Percentiles rank a stretch among this genome's conserved stretches.
These are phyloP conservation scores for Collybia sordida DNA, from an alignment of 768 basidiomycete species.

Conservation along the genomic window DNA sequence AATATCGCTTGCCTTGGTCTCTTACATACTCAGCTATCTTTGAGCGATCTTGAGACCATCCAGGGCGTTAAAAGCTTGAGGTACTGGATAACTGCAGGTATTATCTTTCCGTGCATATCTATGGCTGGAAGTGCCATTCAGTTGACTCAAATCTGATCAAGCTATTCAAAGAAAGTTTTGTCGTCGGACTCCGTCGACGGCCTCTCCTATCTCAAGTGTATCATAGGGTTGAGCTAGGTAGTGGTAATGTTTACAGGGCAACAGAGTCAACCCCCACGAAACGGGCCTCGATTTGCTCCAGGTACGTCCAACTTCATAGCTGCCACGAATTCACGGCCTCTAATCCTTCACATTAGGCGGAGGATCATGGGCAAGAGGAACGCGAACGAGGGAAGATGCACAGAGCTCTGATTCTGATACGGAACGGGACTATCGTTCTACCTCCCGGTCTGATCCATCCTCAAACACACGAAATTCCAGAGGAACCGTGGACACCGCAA, in stretches of 20 bases:
- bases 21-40: too few species aligned
- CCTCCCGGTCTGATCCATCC: constrained; percentile 49
- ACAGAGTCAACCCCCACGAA: constrained; percentile 16
- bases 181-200: not conserved
- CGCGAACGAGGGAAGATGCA: constrained; percentile 17
- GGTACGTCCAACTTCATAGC: constrained; percentile 12
- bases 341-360: constrained; percentile 20
- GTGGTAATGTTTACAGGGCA: constrained; percentile 12
- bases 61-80: too few species aligned
- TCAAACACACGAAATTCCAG: constrained; percentile 35
- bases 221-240: not conserved
- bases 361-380: constrained; percentile 28
- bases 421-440: constrained; percentile 48
- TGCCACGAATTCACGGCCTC: not conserved
- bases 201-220: not conserved
- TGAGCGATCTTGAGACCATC: too few species aligned
- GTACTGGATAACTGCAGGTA: too few species aligned
- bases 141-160: too few species aligned
- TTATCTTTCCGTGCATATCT: too few species aligned
- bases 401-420: constrained; percentile 53
- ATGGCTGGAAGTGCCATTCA: too few species aligned
- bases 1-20: too few species aligned
- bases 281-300: constrained; percentile 24
- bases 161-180: too few species aligned
- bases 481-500: constrained; percentile 18